Percentiles rank a stretch among this genome's conserved stretches.
These are phyloP conservation scores for Zoysia matrella DNA, from an alignment of 202 grass and related monocot genomes.

Conservation along the genomic window DNA sequence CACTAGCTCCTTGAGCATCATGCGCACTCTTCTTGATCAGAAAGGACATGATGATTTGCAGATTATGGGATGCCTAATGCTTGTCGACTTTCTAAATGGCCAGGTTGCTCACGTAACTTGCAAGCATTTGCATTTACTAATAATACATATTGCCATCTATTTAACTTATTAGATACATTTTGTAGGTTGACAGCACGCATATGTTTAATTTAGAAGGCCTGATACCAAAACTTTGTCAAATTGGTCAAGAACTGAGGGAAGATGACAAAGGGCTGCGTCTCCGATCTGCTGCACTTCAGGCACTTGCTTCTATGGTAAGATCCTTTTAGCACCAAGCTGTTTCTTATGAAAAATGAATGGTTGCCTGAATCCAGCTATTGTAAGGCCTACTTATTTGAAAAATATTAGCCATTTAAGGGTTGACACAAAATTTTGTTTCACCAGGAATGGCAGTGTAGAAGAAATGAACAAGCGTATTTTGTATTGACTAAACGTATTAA, in stretches of 20 bases:
- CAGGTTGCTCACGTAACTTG: constrained; percentile 61
- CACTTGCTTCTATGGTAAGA: constrained; percentile 92
- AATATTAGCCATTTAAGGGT: not conserved
- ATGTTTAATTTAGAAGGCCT: constrained; percentile 97
- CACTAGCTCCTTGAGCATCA: constrained; percentile 77
- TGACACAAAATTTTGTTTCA: not conserved
- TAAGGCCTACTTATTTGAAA: not conserved
- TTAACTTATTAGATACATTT: constrained; percentile 35
- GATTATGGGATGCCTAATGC: constrained; percentile 75
- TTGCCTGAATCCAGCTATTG: not conserved
- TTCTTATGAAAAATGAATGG: constrained; percentile 24
- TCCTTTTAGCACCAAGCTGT: constrained; percentile 22
- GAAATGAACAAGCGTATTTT: constrained; percentile 16
- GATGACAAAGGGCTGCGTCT: constrained; percentile 70
- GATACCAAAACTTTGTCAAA: constrained; percentile 89
- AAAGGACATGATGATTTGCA: constrained; percentile 68
- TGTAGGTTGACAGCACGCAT: constrained; percentile 87
- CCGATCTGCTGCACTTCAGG: constrained; percentile 76
- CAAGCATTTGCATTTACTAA: not conserved
- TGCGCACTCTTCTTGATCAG: constrained; percentile 85
- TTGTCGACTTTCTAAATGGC: constrained; percentile 85
- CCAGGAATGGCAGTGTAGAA: constrained; percentile 8
- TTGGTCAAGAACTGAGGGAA: constrained; percentile 74
- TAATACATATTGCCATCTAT: constrained; percentile 17
- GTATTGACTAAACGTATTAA: constrained; percentile 15